Evolutionary conservation across 495 filamentous ascomycete species (phyloP).

Genomic region (Mytilinidion resinicola): DNA sequence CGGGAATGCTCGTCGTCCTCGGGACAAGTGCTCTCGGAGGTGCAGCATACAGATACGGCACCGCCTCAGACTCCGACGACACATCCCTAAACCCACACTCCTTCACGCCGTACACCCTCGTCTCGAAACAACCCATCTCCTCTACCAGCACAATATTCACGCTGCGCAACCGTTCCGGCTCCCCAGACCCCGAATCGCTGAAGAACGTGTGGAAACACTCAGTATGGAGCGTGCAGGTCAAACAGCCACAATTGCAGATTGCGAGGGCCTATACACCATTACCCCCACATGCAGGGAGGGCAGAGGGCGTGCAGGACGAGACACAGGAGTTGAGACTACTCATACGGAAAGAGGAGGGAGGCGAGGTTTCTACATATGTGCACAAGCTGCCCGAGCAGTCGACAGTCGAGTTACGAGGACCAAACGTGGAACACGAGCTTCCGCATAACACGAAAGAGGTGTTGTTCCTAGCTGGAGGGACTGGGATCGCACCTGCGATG

Average conservation of each 20-base stretch:
- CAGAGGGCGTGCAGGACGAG: conserved; percentile 35
- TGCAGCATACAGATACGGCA: conserved; percentile 20
- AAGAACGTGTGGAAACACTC: conserved; percentile 49
- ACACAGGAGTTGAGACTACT: conserved; percentile 43
- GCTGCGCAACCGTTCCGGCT: conserved; percentile 38
- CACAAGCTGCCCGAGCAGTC: conserved; percentile 54
- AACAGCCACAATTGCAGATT: conserved; percentile 88
- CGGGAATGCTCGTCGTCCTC: conserved; percentile 21
- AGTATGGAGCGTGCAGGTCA: conserved; percentile 83
- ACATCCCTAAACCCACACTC: conserved; percentile 25
- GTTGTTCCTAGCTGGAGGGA: conserved; percentile 86
- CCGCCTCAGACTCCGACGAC: conserved; percentile 4
- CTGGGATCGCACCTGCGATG: conserved; percentile 85
- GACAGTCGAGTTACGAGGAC: conserved; percentile 68
- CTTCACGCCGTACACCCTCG: conserved; percentile 45
- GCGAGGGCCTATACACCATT: conserved; percentile 83
- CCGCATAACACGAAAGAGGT: conserved; percentile 50
- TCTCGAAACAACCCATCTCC: conserved; percentile 61
- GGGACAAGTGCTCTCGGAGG: conserved; percentile 22
- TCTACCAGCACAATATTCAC: conserved; percentile 70
- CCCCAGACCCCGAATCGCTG: conserved; percentile 36
- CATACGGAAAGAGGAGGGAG: conserved; percentile 40
- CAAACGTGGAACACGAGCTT: conserved; percentile 61
- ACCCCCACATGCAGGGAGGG: conserved; percentile 40
- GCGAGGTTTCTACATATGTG: conserved; percentile 59